A percentile compares a stretch with the other conserved stretches of the same genome.
Evolutionary conservation across 1,139 yeast genomes (phyloP).

Genomic region (Candida sojae): DNA sequence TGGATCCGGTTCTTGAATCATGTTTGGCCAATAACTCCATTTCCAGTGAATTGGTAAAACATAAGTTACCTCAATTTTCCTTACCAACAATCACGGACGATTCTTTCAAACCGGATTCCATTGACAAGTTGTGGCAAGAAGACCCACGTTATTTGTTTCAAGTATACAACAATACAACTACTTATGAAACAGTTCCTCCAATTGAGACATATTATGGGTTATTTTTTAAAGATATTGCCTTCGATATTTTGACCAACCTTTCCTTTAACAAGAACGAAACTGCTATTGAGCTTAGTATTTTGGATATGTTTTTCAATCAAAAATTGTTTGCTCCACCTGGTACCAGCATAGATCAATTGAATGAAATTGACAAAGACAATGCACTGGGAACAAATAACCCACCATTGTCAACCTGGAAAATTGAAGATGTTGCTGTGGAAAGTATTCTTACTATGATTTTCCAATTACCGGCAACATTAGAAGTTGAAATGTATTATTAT

Average conservation of each 20-base stretch:
- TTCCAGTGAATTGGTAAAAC: constrained; percentile 43
- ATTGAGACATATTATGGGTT: constrained; percentile 56
- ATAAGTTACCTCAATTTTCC: constrained; percentile 47
- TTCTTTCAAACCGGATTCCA: constrained; percentile 31
- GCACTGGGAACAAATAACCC: constrained; percentile 45
- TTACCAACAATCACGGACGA: constrained; percentile 45
- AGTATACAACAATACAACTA: constrained; percentile 53
- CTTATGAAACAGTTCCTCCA: constrained; percentile 74
- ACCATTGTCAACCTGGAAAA: constrained; percentile 74
- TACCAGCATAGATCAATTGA: constrained; percentile 72
- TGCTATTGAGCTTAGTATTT: constrained; percentile 74
- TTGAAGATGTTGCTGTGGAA: constrained; percentile 89
- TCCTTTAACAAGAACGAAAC: constrained; percentile 91
- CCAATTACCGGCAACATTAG: constrained; percentile 67
- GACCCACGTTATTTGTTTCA: constrained; percentile 66
- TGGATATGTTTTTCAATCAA: constrained; percentile 72
- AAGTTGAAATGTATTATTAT: constrained; percentile 77
- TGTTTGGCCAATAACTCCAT: constrained; percentile 38
- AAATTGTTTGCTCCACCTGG: constrained; percentile 83
- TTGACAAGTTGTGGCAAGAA: constrained; percentile 41
- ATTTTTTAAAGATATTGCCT: constrained; percentile 71
- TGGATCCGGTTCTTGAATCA: constrained; percentile 39
- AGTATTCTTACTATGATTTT: constrained; percentile 77
- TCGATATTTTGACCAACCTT: constrained; percentile 74
- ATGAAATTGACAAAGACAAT: constrained; percentile 38